phyloP scores from a whole-genome alignment of 139 green algal genomes.

The Coccomyxa sp. region DNA sequence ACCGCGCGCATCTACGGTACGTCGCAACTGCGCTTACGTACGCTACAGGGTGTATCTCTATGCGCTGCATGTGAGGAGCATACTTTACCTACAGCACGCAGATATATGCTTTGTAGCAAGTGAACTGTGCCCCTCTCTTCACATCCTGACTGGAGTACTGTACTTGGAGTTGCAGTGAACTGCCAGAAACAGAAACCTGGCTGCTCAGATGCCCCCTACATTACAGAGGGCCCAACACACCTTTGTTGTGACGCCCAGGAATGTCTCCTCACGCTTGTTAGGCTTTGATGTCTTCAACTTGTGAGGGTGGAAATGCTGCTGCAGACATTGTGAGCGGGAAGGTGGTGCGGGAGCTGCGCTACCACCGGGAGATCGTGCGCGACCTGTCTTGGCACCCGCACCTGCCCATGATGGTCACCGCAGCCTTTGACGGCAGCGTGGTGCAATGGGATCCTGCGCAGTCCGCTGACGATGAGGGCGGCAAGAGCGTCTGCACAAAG shows the following conservation, averaged over 20 bases:
- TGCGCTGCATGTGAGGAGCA: no score
- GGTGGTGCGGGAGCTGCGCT: constrained; percentile 26
- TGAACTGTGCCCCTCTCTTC: no score
- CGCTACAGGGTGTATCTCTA: neutral
- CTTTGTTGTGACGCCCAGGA: neutral
- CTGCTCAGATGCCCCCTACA: neutral
- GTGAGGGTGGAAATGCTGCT: neutral
- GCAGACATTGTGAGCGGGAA: constrained; percentile 76
- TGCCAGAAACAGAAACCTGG: neutral
- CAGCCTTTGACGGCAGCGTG: constrained; percentile 78
- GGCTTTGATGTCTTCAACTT: neutral
- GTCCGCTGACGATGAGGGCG: neutral
- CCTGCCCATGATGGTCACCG: constrained; percentile 60
- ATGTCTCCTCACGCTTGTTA: neutral
- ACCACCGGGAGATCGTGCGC: constrained; percentile 71
- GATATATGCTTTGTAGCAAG: no score
- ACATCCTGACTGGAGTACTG: no score
- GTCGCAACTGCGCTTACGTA: neutral
- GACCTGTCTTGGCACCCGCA: constrained; percentile 91
- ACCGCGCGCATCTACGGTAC: constrained; percentile 60
- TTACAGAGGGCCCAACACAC: neutral
- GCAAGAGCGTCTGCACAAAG: neutral
- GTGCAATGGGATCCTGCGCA: constrained; percentile 42
- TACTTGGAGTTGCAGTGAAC: neutral
- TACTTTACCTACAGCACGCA: no score